Evolutionary conservation across 495 filamentous ascomycete species (phyloP), one percentile per base, ranked within the genome.

Genomic region (Daldinia bambusicola): DNA sequence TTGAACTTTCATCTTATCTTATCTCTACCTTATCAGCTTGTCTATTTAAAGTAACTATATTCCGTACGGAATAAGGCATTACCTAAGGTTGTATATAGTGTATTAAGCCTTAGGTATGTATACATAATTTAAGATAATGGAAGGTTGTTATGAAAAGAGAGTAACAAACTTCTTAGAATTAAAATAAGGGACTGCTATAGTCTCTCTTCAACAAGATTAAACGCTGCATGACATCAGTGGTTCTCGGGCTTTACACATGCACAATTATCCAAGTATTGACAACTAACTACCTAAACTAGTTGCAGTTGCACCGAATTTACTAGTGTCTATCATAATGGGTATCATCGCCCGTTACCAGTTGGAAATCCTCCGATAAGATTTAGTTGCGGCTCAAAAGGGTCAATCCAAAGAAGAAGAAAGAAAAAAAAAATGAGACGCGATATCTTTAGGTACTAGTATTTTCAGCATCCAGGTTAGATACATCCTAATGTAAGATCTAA

Each of bases 351-450:
- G 8, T 8, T 48, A 6, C 8, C 16, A 48, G 7, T n/a, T n/a
- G n/a, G n/a, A 14, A 10, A 20, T 48, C 43, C 18, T n/a, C 43
- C 43, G 43, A 48, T 48, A 48, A 22, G 43, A 48, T 48, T 48
- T 52, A 52, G 26, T 31, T 52, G 50, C 50, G 50, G 50, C 50
- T 53, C 50, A 53, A 53, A 31, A 53, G 10, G 10, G 50, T 53
- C 30, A 53, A 53, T 53, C 22, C 43, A 4, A 48, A 12, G 20
- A 20, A 10, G 10, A 22, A 20, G 16, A 8, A 48, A n/a, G 16
- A 18, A 3, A 8, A 48, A 10, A 20, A 9, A 10, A 22, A 16
- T 8, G 16, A 2, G 6, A 48, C 4, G 13, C 13, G 16, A 22
- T 16, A 26, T 26, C 26, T 26, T n/a, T n/a, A n/a, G n/a, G n/a